Percentiles rank a stretch among this genome's conserved stretches.
phyloP scores from a whole-genome alignment of 2,329 filamentous ascomycete species.

The Talaromyces funiculosus region DNA sequence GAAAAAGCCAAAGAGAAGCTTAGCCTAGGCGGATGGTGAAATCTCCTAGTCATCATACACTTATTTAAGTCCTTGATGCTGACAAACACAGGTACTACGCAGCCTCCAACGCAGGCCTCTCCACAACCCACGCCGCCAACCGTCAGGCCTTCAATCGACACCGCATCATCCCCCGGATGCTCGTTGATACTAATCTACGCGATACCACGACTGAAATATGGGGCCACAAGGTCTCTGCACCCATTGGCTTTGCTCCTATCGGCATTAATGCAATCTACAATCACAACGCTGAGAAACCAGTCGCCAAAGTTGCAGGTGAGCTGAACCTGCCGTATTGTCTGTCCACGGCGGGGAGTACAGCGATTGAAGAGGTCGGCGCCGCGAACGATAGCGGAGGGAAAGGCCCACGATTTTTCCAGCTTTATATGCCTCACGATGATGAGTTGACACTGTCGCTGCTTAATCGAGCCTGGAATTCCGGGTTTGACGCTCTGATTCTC shows the following conservation, averaged over 20 bases:
- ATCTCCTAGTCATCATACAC: no score
- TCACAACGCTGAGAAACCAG: constrained; percentile 52
- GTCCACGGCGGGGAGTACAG: constrained; percentile 51
- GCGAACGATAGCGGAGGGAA: constrained; percentile 45
- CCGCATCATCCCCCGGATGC: constrained; percentile 56
- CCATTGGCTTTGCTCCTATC: constrained; percentile 60
- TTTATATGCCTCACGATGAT: constrained; percentile 61
- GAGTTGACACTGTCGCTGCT: constrained; percentile 54
- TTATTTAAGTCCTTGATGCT: background rate
- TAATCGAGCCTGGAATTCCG: constrained; percentile 48
- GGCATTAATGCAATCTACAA: constrained; percentile 64
- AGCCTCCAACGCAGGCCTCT: constrained; percentile 33
- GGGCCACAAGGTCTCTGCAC: constrained; percentile 54
- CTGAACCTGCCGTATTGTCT: constrained; percentile 56
- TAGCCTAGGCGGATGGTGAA: constrained; percentile 51
- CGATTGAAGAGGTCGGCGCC: constrained; percentile 54
- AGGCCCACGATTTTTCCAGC: constrained; percentile 54
- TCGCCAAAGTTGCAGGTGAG: constrained; percentile 56
- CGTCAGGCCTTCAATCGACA: constrained; percentile 60
- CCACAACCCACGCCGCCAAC: constrained; percentile 50
- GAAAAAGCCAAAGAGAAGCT: constrained; percentile 52
- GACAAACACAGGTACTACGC: constrained; percentile 26
- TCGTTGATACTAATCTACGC: constrained; percentile 56
- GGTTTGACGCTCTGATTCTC: constrained; percentile 55
- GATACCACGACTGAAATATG: constrained; percentile 55